A percentile compares a stretch with the other conserved stretches of the same genome.
Evolutionary conservation across 495 filamentous ascomycete genomes (phyloP).

Genomic region (Penicillium longicatenatum): DNA sequence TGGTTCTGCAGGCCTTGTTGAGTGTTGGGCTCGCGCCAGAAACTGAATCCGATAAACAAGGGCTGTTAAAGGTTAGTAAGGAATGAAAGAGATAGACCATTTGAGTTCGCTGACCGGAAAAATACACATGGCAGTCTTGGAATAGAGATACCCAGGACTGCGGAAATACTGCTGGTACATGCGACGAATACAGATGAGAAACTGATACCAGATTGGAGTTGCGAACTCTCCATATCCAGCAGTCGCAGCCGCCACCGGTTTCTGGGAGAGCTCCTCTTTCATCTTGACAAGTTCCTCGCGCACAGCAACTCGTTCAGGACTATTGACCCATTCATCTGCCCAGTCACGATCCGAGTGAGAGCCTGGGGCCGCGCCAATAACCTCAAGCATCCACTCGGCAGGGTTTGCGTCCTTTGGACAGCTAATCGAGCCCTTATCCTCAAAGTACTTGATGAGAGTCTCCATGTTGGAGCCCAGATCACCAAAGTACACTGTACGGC

Average conservation of each 20-base stretch:
- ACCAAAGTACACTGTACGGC: constrained; percentile 78
- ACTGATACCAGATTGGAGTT: constrained; percentile 48
- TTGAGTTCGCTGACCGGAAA: constrained; percentile 6
- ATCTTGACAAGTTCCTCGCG: constrained; percentile 54
- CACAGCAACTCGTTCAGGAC: constrained; percentile 63
- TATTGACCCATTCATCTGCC: constrained; percentile 68
- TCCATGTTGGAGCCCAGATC: constrained; percentile 67
- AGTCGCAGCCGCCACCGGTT: neutral
- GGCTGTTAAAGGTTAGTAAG: constrained; percentile 1
- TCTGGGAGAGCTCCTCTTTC: constrained; percentile 2
- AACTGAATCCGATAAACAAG: constrained; percentile 72
- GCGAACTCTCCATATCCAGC: constrained; percentile 41
- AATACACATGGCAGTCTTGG: constrained; percentile 14
- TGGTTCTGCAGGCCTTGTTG: constrained; percentile 81
- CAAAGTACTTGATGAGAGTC: constrained; percentile 73
- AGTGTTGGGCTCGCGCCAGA: constrained; percentile 67
- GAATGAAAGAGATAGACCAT: neutral
- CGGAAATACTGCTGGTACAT: constrained; percentile 54
- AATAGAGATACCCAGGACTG: constrained; percentile 28
- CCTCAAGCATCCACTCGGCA: constrained; percentile 87
- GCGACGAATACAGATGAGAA: constrained; percentile 45
- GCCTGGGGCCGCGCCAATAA: constrained; percentile 78
- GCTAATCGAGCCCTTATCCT: constrained; percentile 60
- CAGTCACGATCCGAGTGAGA: constrained; percentile 62
- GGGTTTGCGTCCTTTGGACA: constrained; percentile 72